Evolutionary conservation across 1,284 basidiomycete genomes (phyloP), one percentile per base, ranked within the genome.

Genomic region (Pyrrhoderma lamaoense): DNA sequence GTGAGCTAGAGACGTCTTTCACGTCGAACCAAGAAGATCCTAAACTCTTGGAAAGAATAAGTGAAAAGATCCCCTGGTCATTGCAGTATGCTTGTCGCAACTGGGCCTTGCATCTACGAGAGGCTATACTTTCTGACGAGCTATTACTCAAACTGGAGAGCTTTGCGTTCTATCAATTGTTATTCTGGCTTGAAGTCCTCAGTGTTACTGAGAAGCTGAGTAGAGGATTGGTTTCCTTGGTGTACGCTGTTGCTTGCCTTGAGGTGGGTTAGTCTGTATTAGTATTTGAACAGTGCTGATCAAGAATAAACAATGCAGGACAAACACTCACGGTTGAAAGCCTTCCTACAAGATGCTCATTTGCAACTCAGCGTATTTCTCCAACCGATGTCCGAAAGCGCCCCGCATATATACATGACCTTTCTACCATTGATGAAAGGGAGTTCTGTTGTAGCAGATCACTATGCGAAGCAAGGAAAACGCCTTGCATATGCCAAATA

Each of bases 1-100:
- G 55, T 38, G 16, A 49, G 8, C 36, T 58, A 3, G 23, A 49
- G 16, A 49, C 53, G 19, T 59, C 59, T 8, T 54, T 53, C 45
- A 3, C 51, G 5, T 16, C 35, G 4, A 52, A 59, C 40, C 9
- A 47, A 19, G 57, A 59, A 7, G 34, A 55, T 31, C 35, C 19
- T 8, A 47, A 58, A 13, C 39, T 56, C 5, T 16, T 37, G 1
- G 18, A 42, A 1, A 25, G 36, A 0, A 45, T 59, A 27, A 34
- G 31, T 3, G 31, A n/a, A 8, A 18, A 40, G n/a, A 53, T 59
- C 2, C 38, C 47, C 7, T 23, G 21, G 18, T 23, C 19, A 9
- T 43, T 57, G 8, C 37, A 38, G 5, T 57, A 59, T 47, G 44
- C 35, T 23, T 54, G 53, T 22, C 39, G 49, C 7, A 42, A 46